Conservation (phyloP, 2,329 filamentous ascomycete genomes). For the Penicillium sp. region DNA sequence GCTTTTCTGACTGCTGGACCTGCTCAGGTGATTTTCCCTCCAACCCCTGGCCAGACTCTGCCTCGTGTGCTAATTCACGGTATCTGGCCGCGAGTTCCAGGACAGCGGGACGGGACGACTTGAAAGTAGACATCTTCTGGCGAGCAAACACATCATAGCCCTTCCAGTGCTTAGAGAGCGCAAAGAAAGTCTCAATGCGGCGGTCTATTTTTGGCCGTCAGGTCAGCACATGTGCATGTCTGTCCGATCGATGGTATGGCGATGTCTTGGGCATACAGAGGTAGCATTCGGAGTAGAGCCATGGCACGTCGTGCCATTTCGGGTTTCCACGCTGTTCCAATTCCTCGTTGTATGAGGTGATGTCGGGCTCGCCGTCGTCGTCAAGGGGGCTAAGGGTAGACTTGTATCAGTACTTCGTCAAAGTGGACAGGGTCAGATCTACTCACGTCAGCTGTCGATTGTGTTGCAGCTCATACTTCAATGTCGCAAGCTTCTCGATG, state of each 20-base stretch:
- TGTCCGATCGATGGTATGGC: not conserved
- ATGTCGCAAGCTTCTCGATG: slow-evolving; percentile 69
- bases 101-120: slow-evolving; percentile 82
- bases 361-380: slow-evolving; percentile 74
- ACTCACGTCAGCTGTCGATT: slow-evolving; percentile 72
- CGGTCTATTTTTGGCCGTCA: slow-evolving; percentile 45
- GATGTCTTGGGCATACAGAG: slow-evolving; percentile 53
- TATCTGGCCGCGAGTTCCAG: slow-evolving; percentile 78
- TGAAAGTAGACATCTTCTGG: slow-evolving; percentile 90
- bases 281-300: slow-evolving; percentile 94
- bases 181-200: slow-evolving; percentile 77
- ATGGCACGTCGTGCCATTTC: slow-evolving; percentile 79
- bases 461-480: slow-evolving; percentile 96
- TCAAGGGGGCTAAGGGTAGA: slow-evolving; percentile 58
- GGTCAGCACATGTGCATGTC: slow-evolving; percentile 20
- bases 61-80: slow-evolving; percentile 66
- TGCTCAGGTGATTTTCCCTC: slow-evolving; percentile 41
- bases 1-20: slow-evolving; percentile 65
- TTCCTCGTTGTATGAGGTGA: slow-evolving; percentile 81
- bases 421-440: not conserved
- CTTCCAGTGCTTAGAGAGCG: slow-evolving; percentile 77
- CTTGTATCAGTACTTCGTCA: slow-evolving; percentile 3
- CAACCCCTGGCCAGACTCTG: slow-evolving; percentile 55
- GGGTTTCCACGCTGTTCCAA: slow-evolving; percentile 69
- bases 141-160: slow-evolving; percentile 82